Conservation (phyloP, 768 basidiomycete species). For the Collybia sp. region DNA sequence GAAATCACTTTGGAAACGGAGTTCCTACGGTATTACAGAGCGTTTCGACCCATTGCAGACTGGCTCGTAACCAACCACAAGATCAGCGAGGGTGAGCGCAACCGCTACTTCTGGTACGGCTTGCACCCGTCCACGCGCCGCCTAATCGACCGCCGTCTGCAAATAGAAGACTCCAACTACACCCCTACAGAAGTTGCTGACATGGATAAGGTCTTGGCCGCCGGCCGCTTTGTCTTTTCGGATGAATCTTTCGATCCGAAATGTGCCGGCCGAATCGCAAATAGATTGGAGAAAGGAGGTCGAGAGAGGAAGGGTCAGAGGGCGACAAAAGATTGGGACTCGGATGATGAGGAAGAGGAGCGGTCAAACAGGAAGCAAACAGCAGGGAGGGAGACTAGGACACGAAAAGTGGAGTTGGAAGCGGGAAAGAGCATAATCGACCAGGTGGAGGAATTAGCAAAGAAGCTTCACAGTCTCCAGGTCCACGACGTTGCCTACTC, state of each 20-base stretch:
- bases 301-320: not conserved
- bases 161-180: not conserved
- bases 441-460: conserved; percentile 5
- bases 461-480: conserved; percentile 1
- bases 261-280: not conserved
- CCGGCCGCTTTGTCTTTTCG: not conserved
- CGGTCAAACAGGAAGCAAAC: not conserved
- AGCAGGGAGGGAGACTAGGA: conserved; percentile 1
- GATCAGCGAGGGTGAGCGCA: conserved; percentile 1
- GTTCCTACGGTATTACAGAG: not conserved
- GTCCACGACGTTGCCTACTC: not conserved
- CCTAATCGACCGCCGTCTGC: not conserved
- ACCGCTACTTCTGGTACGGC: not conserved
- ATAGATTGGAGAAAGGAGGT: not conserved
- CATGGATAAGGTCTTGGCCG: not conserved
- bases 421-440: not conserved
- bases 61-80: not conserved
- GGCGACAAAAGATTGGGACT: too few relatives aligned
- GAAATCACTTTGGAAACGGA: not conserved
- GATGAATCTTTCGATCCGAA: not conserved
- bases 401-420: conserved; percentile 1
- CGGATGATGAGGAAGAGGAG: conserved; percentile 1
- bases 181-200: not conserved
- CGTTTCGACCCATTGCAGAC: not conserved
- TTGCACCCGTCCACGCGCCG: not conserved